These are phyloP conservation scores for Cadophora sp. DNA, from an alignment of 2,329 filamentous ascomycete genomes.

Conservation along the genomic window DNA sequence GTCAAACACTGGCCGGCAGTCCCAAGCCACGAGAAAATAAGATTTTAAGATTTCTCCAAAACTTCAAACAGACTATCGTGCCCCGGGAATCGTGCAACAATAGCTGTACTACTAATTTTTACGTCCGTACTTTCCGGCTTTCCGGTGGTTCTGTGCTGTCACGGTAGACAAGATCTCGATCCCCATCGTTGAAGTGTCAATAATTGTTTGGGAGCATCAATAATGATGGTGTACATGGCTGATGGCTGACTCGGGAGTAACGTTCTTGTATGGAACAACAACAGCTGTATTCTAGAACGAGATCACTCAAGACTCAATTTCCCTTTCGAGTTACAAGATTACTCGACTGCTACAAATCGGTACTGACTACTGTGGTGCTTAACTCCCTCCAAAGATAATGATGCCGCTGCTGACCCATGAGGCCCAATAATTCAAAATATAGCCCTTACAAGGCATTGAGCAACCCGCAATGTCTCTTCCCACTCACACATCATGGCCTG, in stretches of 20 bases:
- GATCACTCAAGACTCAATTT: neutral
- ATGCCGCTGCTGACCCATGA: neutral
- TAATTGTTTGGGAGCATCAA: neutral
- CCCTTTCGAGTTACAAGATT: neutral
- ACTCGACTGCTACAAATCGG: neutral
- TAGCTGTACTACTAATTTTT: constrained; percentile 3
- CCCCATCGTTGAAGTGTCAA: neutral
- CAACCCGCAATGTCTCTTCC: neutral
- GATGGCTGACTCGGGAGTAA: neutral
- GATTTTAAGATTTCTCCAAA: constrained; percentile 23
- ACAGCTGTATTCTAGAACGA: neutral
- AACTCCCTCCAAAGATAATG: neutral
- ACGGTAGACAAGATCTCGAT: neutral
- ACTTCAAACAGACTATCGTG: constrained; percentile 12
- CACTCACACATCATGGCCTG: constrained; percentile 3
- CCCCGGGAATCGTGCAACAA: constrained; percentile 8
- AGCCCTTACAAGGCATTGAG: constrained; percentile 9
- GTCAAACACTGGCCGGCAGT: constrained; percentile 27
- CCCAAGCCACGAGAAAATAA: constrained; percentile 26
- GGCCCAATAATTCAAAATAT: neutral
- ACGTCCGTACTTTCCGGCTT: constrained; percentile 3
- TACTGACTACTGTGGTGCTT: neutral
- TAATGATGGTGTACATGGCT: neutral
- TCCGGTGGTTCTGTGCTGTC: neutral
- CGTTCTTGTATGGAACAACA: neutral